These are phyloP conservation scores for Avena insularis DNA, from an alignment of 176 grass and related monocot species.

Conservation along the genomic window DNA sequence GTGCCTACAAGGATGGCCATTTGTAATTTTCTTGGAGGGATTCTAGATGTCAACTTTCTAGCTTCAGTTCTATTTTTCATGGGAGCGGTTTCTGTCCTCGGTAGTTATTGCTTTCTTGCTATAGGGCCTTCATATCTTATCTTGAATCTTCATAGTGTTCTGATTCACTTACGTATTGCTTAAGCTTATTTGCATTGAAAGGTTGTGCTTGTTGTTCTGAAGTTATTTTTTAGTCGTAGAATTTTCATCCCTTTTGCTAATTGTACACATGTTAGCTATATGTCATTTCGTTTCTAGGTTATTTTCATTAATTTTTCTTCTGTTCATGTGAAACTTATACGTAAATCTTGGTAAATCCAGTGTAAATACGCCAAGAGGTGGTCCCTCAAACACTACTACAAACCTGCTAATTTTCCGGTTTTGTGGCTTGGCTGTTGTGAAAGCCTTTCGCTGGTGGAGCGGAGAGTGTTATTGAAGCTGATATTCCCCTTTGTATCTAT, in stretches of 20 bases:
- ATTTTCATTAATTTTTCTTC: not conserved
- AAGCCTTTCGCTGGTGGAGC: constrained; percentile 78
- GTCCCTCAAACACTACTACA: not conserved
- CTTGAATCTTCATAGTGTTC: not conserved
- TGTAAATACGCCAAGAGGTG: not conserved
- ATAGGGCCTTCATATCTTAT: not conserved
- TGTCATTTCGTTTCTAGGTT: not conserved
- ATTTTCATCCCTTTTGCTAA: not conserved
- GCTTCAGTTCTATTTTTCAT: constrained; percentile 16
- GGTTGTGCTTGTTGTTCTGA: not conserved
- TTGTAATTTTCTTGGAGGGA: not conserved
- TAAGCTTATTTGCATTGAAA: not conserved
- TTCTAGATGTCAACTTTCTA: not conserved
- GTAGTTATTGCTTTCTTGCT: not conserved
- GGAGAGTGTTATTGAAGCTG: constrained; percentile 67
- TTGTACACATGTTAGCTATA: not conserved
- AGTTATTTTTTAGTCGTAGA: not conserved
- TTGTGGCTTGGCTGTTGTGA: not conserved
- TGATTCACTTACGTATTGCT: not conserved
- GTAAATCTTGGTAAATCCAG: not conserved
- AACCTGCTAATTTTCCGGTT: not conserved
- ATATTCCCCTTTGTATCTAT: constrained; percentile 76
- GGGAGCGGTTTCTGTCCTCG: not conserved
- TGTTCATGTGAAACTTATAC: constrained; percentile 17
- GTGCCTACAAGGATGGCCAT: not conserved